These are phyloP conservation scores for Hibiscus syriacus DNA, from an alignment of 345 rosid species.

Conservation along the genomic window DNA sequence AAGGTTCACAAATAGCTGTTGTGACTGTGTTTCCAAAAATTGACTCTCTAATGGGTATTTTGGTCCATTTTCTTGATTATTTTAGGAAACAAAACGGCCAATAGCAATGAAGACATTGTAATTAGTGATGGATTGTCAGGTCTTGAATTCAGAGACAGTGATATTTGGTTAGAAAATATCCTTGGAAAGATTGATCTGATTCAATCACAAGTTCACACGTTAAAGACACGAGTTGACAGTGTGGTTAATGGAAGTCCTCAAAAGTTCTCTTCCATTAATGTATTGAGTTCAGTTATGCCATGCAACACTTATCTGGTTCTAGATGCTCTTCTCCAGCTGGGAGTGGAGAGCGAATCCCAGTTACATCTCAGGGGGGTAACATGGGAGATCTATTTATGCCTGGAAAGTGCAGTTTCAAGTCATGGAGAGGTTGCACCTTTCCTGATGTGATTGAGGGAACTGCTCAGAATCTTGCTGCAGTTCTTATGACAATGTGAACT, in stretches of 20 bases:
- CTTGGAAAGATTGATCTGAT: constrained; percentile 58
- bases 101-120: constrained; percentile 27
- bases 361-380: constrained; percentile 13
- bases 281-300: constrained; percentile 35
- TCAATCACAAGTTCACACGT: constrained; percentile 37
- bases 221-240: constrained; percentile 56
- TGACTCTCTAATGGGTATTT: constrained; percentile 7
- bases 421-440: constrained; percentile 32
- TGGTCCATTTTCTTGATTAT: background rate
- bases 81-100: constrained; percentile 34
- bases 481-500: constrained; percentile 37
- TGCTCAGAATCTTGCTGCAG: constrained; percentile 22
- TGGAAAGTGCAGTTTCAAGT: constrained; percentile 30
- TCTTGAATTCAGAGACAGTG: constrained; percentile 38
- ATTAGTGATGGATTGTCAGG: constrained; percentile 33
- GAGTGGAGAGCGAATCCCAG: constrained; percentile 37
- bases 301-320: constrained; percentile 16
- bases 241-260: constrained; percentile 52
- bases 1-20: constrained; percentile 5
- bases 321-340: constrained; percentile 30
- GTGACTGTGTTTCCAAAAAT: background rate
- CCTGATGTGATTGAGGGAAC: constrained; percentile 20
- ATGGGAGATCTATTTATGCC: constrained; percentile 31
- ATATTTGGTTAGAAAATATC: constrained; percentile 33
- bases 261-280: constrained; percentile 47